Evolutionary conservation across 192 early-diverging fungal species (phyloP), one percentile per base, ranked within the genome.

Genomic region (Coemansia sp.): DNA sequence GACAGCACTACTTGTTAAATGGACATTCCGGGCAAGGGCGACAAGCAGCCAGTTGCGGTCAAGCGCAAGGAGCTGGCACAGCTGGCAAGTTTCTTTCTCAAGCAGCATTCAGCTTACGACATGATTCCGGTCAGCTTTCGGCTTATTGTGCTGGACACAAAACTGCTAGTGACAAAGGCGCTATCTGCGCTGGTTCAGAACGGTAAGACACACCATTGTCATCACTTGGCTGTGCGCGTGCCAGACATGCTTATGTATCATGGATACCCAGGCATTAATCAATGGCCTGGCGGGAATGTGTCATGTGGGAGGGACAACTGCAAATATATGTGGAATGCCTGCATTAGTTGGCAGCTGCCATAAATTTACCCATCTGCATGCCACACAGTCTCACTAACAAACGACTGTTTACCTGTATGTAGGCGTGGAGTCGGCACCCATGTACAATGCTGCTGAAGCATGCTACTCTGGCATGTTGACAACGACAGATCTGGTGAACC

Each of bases 391-490:
- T 48, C 17, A 7, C 46, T 48, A 48, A 42, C 15, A 42, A 4
- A n/a, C 40, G 46, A 0, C 4, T 48, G 46, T n/a, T 20, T 20
- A 8, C 46, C 6, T 46, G 28, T 18, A 8, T 54, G 58, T 70
- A 93, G 92, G 91, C 11, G 87, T 97, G 62, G 94, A 95, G 50
- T 95, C 92, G 8, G 95, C 95, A 21, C 93, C 94, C 47, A 80
- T 98, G 48, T 98, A 92, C 90, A 89, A 93, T 62, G 89, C 92
- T 3, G 64, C 71, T 2, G 80, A 82, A 6, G 88, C 92, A 53
- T 84, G 84, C 71, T 97, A 94, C 68, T 88, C 89, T 1, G 96
- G 96, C 50, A 95, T 98, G 93, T 81, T 98, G 73, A 96, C 94
- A 15, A 95, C 95, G 8, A 91, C 94, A 1, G 96, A 98, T 70